Evolutionary conservation across 352 stramenopile species (phyloP), one percentile per base, ranked within the genome.

Genomic region (Sclerospora graminicola): DNA sequence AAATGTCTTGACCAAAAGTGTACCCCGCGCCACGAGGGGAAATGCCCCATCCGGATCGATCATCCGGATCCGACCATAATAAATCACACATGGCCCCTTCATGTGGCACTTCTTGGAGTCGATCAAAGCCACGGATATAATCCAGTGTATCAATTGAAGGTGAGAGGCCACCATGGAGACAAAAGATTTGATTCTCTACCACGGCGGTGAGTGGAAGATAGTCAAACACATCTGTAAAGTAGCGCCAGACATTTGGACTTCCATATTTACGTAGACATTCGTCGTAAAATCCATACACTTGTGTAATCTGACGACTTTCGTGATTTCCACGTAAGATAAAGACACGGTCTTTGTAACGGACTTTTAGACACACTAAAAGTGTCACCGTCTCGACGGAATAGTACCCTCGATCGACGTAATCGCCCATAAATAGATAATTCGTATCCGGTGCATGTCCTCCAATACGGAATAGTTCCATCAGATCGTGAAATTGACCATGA

Each of bases 111-210:
- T 93, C 82, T 20, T 80, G 88, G 97, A n/a, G n/a, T n/a, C n/a
- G n/a, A n/a, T n/a, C n/a, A n/a, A n/a, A n/a, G n/a, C n/a, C n/a
- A n/a, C n/a, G 96, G 60, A 98, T 96, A 66, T 98, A 94, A 45
- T 85, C 68, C 41, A 85, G 57, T 79, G 67, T 89, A 77, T 52
- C 80, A 34, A 99, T 77, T 50, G 98, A 95, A 2, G 96, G 97
- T 43, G 84, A 98, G 14, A 98, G 63, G 6, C 93, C 92, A 23
- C 97, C 96, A 62, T 99, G 97, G 69, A 98, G 98, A 66, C 97
- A 99, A 54, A 99, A 97, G 54, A 99, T 99, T 66, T 98, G 98
- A 54, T 99, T 96, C 54, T 99, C 97, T 35, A 99, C 95, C 39
- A 99, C 94, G 0, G 96, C 97, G 3, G 95, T 93, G 20, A 98